Percentiles rank a stretch among this genome's conserved stretches.
Evolutionary conservation across 495 filamentous ascomycete species (phyloP).

Genomic region (Lasiosphaeria ovina): DNA sequence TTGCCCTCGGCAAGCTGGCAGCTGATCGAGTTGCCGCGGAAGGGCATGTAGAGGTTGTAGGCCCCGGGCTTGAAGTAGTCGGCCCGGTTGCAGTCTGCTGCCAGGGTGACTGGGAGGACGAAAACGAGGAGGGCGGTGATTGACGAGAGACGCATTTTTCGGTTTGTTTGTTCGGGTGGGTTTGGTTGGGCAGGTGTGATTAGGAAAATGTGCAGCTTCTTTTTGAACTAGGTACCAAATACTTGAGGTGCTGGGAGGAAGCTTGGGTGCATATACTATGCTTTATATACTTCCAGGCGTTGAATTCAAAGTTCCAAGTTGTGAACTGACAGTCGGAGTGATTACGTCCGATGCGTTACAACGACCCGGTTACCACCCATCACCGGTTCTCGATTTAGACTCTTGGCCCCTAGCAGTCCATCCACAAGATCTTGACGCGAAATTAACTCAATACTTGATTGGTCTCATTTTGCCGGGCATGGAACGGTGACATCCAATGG

Average conservation of each 20-base stretch:
- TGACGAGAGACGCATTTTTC: conserved; percentile 12
- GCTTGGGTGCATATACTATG: background rate
- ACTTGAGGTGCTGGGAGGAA: background rate
- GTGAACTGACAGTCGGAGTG: background rate
- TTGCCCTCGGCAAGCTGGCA: conserved; percentile 8
- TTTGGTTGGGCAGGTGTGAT: background rate
- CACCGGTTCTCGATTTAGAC: too few species aligned
- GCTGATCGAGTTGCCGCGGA: conserved; percentile 15
- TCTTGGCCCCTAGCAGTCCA: too few species aligned
- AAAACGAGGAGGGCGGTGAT: background rate
- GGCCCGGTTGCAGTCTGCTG: conserved; percentile 12
- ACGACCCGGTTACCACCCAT: too few species aligned
- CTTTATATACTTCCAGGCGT: background rate
- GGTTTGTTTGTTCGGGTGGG: background rate
- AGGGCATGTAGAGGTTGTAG: conserved; percentile 13
- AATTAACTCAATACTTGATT: too few species aligned
- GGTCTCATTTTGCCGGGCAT: too few species aligned
- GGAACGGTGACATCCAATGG: too few species aligned
- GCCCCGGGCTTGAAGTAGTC: conserved; percentile 9
- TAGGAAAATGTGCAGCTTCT: too few species aligned
- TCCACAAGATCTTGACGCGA: too few species aligned
- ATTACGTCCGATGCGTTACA: too few species aligned
- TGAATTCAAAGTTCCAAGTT: background rate
- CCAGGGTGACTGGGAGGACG: background rate
- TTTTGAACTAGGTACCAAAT: too few species aligned